Conservation (phyloP, 2,329 filamentous ascomycete genomes). For the Pleurostoma richardsiae region DNA sequence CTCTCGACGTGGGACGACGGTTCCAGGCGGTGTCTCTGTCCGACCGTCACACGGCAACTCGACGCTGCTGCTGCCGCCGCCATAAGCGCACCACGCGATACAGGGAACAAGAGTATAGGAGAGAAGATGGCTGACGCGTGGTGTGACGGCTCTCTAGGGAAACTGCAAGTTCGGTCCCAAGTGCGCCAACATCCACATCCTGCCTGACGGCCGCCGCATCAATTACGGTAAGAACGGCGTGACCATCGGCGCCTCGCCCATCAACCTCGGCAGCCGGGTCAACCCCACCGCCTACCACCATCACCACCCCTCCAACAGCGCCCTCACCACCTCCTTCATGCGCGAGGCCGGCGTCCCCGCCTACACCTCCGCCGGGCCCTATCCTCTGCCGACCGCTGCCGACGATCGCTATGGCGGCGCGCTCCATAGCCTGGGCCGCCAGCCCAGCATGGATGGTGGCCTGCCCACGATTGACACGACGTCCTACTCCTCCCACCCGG, state of each 20-base stretch:
- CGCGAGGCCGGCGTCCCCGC: conserved; percentile 49
- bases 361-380: conserved; percentile 37
- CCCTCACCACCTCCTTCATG: conserved; percentile 69
- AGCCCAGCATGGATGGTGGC: conserved; percentile 49
- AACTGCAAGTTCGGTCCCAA: conserved; percentile 99
- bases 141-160: conserved; percentile 52
- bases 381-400: conserved; percentile 33
- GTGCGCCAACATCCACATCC: conserved; percentile 93
- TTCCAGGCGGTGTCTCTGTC: too few species aligned
- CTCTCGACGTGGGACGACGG: conserved; percentile 8
- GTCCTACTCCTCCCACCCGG: conserved; percentile 43
- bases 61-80: too few species aligned
- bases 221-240: conserved; percentile 71
- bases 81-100: too few species aligned
- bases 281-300: conserved; percentile 56
- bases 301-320: conserved; percentile 60
- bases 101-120: too few species aligned
- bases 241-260: conserved; percentile 53
- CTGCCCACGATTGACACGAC: conserved; percentile 56
- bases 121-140: conserved; percentile 13
- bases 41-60: too few species aligned
- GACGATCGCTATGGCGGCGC: conserved; percentile 28
- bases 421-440: conserved; percentile 35
- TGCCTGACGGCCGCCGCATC: conserved; percentile 87
- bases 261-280: conserved; percentile 62